Base-by-base conservation (phyloP, 768 basidiomycete genomes). In the Amanita fuliginea region DNA sequence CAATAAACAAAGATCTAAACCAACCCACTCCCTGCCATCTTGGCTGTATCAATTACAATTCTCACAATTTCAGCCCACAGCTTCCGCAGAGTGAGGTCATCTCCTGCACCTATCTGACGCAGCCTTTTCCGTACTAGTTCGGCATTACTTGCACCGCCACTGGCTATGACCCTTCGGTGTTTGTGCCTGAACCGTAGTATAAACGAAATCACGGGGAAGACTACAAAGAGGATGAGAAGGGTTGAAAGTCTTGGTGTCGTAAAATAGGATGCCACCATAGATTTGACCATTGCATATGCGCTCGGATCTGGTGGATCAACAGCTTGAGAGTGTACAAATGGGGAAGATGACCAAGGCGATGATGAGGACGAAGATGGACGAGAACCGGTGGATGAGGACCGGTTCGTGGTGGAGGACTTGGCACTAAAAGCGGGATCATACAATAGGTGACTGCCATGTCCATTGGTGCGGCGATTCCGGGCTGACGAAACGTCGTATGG, bases 31-130 rank as follows among this genome's bases (percentile, higher is more conserved):
- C 83, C 86, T 1, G 28, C 7, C 28, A 28, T 28, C 56, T 70
- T 73, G 28, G 84, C 71, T 3, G 83, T 82, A 65, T 89, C 86
- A 42, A 65, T 61, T 13, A 89, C 67, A 4, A 72, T 77, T 37
- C 72, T 69, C 3, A 75, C 55, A 6, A 73, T 57, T 56, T 77
- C 78, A 16, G 62, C 62, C 78, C 82, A 82, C 28, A 75, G 64
- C 30, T 64, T 65, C 13, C 60, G 58, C 10, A 72, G 46, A 39
- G 67, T 54, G 32, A 64, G 69, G 10, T 52, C 62, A 28, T 62
- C 72, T 16, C 67, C 69, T 52, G 55, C 65, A n/a, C 63, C 66
- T n/a, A 62, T 65, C 32, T 66, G 68, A 21, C 67, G 65, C 46
- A 87, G 60, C 42, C 79, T 68, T 54, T 73, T 68, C 56, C 81